phyloP scores from a whole-genome alignment of 1,284 basidiomycete genomes.

The Xerocomus minutiporus region DNA sequence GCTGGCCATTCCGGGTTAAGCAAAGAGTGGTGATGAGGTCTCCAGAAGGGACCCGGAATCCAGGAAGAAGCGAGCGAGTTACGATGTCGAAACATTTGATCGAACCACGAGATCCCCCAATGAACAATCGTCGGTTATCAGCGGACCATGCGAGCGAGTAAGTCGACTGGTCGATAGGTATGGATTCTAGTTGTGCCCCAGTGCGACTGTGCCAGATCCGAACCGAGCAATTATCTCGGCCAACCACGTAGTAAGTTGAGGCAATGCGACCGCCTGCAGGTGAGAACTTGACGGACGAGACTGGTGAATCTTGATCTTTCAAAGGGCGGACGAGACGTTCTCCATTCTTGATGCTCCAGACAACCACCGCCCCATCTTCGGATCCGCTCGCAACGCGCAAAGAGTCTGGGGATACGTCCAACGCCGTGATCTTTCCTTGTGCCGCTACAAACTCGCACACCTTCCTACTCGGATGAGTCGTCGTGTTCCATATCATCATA shows the following conservation, averaged over 20 bases:
- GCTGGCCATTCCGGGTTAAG: conserved; percentile 2
- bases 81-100: conserved; percentile 8
- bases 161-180: neutral
- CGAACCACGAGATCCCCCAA: conserved; percentile 7
- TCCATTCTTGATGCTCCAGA: conserved; percentile 1
- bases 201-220: conserved; percentile 13
- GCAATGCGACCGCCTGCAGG: conserved; percentile 11
- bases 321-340: neutral
- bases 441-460: neutral
- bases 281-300: conserved; percentile 15
- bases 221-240: conserved; percentile 1
- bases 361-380: neutral
- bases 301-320: neutral
- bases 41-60: neutral
- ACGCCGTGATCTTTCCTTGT: neutral
- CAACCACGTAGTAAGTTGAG: conserved; percentile 3
- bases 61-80: neutral
- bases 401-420: conserved; percentile 3
- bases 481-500: conserved; percentile 8
- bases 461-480: neutral
- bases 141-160: conserved; percentile 13
- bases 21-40: conserved; percentile 8
- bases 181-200: neutral
- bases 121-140: conserved; percentile 11
- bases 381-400: neutral